Evolutionary conservation across 2,329 filamentous ascomycete species (phyloP).

Genomic region (Pseudocercospora fijiensis): DNA sequence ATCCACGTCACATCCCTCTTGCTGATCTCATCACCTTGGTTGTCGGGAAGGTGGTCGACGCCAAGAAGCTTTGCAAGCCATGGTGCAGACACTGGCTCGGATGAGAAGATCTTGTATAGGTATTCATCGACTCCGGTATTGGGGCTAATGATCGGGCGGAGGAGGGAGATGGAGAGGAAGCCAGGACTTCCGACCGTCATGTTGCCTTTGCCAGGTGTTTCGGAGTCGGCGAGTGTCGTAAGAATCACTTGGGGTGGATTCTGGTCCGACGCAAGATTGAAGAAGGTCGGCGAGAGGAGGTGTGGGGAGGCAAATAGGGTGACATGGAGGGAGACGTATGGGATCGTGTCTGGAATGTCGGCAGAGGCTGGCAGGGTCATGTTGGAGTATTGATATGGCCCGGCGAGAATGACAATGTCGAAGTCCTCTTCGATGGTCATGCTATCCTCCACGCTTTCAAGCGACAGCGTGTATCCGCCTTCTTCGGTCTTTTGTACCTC

Average conservation of each 20-base stretch:
- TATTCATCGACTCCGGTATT: slow-evolving; percentile 46
- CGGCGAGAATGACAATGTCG: slow-evolving; percentile 71
- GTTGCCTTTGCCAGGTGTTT: slow-evolving; percentile 50
- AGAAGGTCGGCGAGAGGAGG: slow-evolving; percentile 68
- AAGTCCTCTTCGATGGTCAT: slow-evolving; percentile 18
- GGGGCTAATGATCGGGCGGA: slow-evolving; percentile 61
- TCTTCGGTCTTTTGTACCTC: slow-evolving; percentile 49
- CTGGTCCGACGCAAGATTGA: slow-evolving; percentile 60
- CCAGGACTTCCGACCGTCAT: slow-evolving; percentile 67
- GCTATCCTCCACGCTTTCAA: slow-evolving; percentile 33
- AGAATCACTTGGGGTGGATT: slow-evolving; percentile 72
- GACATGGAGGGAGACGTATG: slow-evolving; percentile 83
- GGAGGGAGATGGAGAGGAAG: slow-evolving; percentile 83
- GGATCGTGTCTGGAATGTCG: slow-evolving; percentile 69
- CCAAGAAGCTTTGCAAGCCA: slow-evolving; percentile 55
- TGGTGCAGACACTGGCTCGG: slow-evolving; percentile 46
- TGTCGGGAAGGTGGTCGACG: slow-evolving; percentile 14
- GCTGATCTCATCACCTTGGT: slow-evolving; percentile 33
- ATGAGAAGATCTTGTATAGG: slow-evolving; percentile 68
- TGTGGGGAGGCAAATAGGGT: slow-evolving; percentile 81
- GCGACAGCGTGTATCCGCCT: slow-evolving; percentile 42
- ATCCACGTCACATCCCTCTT: slow-evolving; percentile 67
- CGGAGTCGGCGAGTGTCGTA: slow-evolving; percentile 70
- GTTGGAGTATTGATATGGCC: slow-evolving; percentile 63
- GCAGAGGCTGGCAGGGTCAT: not conserved